Percentiles rank a stretch among this genome's conserved stretches.
Evolutionary conservation across 2,329 filamentous ascomycete species (phyloP).

Genomic region (Aureobasidium sp.): DNA sequence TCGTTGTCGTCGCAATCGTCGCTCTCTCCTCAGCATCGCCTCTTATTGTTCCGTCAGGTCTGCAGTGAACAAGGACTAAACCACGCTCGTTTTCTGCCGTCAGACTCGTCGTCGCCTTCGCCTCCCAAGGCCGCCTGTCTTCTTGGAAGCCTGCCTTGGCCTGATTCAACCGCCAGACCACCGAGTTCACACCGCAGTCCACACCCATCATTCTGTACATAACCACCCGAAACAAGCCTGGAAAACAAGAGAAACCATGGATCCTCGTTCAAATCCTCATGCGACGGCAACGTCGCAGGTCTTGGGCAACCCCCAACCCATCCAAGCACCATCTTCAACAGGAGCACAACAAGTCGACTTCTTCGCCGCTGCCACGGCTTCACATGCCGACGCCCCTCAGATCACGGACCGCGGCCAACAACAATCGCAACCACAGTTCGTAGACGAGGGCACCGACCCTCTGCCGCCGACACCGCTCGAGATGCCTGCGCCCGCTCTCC

Average conservation of each 20-base stretch:
- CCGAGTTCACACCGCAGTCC: background rate
- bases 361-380: background rate
- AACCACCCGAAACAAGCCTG: background rate
- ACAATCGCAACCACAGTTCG: background rate
- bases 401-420: background rate
- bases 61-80: background rate
- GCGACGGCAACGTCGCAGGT: background rate
- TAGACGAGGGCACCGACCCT: constrained; percentile 2
- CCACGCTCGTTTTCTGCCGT: background rate
- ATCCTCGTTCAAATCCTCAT: background rate
- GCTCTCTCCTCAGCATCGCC: background rate
- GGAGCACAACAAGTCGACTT: background rate
- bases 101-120: background rate
- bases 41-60: background rate
- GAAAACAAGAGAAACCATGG: background rate
- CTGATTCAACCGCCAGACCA: background rate
- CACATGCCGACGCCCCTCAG: background rate
- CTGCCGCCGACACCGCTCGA: constrained; percentile 9
- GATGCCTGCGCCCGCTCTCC: constrained; percentile 19
- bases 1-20: background rate
- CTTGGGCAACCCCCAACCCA: background rate
- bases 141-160: background rate
- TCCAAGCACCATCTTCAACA: background rate
- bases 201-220: background rate
- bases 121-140: background rate